Conservation (phyloP, 1,139 yeast species). For the Sugiyamaella xylanicola region DNA sequence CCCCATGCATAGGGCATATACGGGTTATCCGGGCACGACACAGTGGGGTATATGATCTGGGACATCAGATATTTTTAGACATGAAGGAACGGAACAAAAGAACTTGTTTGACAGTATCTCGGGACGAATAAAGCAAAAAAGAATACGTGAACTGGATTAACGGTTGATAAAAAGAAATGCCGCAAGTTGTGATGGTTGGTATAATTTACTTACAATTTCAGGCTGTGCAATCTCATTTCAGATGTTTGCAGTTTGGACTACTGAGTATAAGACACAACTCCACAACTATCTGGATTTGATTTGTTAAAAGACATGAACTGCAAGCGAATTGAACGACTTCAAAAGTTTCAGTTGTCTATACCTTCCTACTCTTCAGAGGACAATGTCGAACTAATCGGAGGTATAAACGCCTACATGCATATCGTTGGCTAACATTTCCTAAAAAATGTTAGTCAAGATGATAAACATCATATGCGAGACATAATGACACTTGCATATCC, state of each 20-base stretch:
- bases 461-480: not conserved
- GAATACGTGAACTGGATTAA: not conserved
- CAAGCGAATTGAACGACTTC: too few species aligned
- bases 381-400: not conserved
- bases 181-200: too few species aligned
- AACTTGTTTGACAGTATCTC: not conserved
- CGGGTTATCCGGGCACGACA: not conserved
- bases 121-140: not conserved
- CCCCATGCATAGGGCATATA: not conserved
- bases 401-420: slow-evolving; percentile 2
- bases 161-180: not conserved
- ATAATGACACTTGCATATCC: not conserved
- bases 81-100: slow-evolving; percentile 10
- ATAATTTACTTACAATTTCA: too few species aligned
- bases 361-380: too few species aligned
- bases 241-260: too few species aligned
- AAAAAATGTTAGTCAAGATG: not conserved
- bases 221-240: too few species aligned
- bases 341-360: too few species aligned
- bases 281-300: too few species aligned
- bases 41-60: not conserved
- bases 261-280: too few species aligned
- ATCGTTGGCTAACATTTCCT: not conserved
- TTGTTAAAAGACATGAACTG: too few species aligned
- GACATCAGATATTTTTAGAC: slow-evolving; percentile 3